Percentiles rank a stretch among this genome's conserved stretches.
Conservation (phyloP, 2,329 filamentous ascomycete species). For the Didymella lethalis region DNA sequence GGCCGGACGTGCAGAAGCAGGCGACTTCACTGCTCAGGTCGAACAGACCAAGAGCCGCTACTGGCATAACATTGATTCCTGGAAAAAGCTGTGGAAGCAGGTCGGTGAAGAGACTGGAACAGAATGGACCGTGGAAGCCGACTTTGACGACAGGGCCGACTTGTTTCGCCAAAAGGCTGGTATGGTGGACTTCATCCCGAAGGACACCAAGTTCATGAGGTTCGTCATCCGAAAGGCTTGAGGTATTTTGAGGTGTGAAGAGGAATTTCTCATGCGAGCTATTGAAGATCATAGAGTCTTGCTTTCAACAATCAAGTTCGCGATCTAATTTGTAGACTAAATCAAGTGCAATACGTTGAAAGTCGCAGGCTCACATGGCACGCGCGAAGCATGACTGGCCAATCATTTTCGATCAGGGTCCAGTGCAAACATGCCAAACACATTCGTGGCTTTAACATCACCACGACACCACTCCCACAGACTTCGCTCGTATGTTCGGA, state of each 20-base stretch:
- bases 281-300: background rate
- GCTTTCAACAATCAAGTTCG: background rate
- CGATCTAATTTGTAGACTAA: background rate
- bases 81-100: slow-evolving; percentile 50
- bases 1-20: slow-evolving; percentile 44
- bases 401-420: slow-evolving; percentile 36
- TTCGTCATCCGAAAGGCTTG: slow-evolving; percentile 34
- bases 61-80: slow-evolving; percentile 50
- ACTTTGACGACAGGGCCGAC: slow-evolving; percentile 33
- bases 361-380: background rate
- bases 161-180: slow-evolving; percentile 26
- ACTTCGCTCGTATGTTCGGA: background rate
- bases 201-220: slow-evolving; percentile 36
- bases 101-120: slow-evolving; percentile 50
- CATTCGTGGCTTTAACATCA: slow-evolving; percentile 44
- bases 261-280: background rate
- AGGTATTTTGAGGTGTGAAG: background rate
- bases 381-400: slow-evolving; percentile 12
- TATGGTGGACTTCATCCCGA: slow-evolving; percentile 31
- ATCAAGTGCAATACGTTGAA: background rate
- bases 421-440: slow-evolving; percentile 43
- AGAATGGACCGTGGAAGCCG: slow-evolving; percentile 47
- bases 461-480: slow-evolving; percentile 19
- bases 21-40: slow-evolving; percentile 29
- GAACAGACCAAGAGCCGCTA: slow-evolving; percentile 37